Conservation (phyloP, 2,329 filamentous ascomycete genomes). For the Fusarium torulosum region DNA sequence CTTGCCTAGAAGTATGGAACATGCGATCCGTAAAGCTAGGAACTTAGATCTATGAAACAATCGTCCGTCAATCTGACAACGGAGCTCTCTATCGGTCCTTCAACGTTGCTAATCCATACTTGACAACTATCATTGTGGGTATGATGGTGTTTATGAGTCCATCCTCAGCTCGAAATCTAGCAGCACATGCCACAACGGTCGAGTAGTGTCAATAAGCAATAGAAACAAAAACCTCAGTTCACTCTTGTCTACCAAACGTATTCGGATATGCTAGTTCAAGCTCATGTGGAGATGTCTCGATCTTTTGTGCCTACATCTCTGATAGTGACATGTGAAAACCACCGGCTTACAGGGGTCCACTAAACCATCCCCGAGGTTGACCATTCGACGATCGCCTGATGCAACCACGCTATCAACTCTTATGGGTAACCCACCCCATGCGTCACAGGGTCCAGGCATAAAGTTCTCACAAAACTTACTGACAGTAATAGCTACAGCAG, state of each 20-base stretch:
- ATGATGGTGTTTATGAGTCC: not conserved
- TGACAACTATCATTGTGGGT: not conserved
- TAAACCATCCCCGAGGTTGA: conserved; percentile 28
- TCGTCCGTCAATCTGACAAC: not conserved
- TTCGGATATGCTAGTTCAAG: conserved; percentile 14
- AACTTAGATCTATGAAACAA: not conserved
- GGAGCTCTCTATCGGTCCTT: not conserved
- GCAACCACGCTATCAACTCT: conserved; percentile 35
- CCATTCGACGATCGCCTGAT: conserved; percentile 41
- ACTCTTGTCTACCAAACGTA: conserved; percentile 1
- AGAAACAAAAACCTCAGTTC: not conserved
- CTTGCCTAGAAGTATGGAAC: not conserved
- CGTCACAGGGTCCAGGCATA: conserved; percentile 35
- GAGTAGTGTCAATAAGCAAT: not conserved
- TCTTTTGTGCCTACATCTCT: not conserved
- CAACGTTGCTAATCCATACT: not conserved
- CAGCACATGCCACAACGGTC: not conserved
- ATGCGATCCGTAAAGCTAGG: not conserved
- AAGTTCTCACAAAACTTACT: conserved; percentile 2
- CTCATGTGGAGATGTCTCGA: conserved; percentile 22
- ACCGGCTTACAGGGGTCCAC: conserved; percentile 26
- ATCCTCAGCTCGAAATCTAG: not conserved
- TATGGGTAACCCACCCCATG: conserved; percentile 34
- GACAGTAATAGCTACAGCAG: not conserved
- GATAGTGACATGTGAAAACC: conserved; percentile 43